Evolutionary conservation across 257 asterid genomes (phyloP).

Genomic region (Penstemon newberryi): DNA sequence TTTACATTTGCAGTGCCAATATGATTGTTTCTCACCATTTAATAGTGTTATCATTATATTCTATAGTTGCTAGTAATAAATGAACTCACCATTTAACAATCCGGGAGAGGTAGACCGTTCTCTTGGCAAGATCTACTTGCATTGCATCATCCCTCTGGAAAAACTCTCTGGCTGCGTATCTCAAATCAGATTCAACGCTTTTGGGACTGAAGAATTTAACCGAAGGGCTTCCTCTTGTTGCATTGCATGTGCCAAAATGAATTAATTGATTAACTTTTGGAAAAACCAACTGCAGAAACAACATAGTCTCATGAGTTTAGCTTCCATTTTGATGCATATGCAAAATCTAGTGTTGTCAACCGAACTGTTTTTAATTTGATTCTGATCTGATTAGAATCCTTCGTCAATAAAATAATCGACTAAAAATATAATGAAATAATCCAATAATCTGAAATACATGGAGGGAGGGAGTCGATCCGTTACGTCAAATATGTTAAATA

Average conservation of each 20-base stretch:
- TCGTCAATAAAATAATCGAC: too few species aligned
- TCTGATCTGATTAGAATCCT: too few species aligned
- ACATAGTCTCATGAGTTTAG: background rate
- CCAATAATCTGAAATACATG: too few species aligned
- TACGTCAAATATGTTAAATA: too few species aligned
- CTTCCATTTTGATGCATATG: too few species aligned
- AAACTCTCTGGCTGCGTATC: slow-evolving; percentile 69
- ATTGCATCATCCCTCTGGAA: slow-evolving; percentile 75
- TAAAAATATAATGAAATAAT: too few species aligned
- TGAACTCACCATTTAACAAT: slow-evolving; percentile 67
- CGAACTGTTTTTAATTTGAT: too few species aligned
- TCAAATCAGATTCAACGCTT: slow-evolving; percentile 66
- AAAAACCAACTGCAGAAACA: slow-evolving; percentile 56
- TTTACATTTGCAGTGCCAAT: too few species aligned
- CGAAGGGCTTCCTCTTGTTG: slow-evolving; percentile 81
- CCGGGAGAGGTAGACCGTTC: slow-evolving; percentile 68
- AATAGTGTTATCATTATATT: background rate
- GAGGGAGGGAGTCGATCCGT: too few species aligned
- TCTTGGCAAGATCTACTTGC: slow-evolving; percentile 78
- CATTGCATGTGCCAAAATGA: slow-evolving; percentile 85
- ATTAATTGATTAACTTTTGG: slow-evolving; percentile 59
- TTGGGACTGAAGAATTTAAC: slow-evolving; percentile 63
- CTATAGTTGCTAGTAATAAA: background rate
- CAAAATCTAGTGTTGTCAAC: too few species aligned
- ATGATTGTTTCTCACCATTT: too few species aligned